Percentiles rank a stretch among this genome's conserved stretches.
phyloP scores from a whole-genome alignment of 2,329 filamentous ascomycete species.

The Penicillium freii region DNA sequence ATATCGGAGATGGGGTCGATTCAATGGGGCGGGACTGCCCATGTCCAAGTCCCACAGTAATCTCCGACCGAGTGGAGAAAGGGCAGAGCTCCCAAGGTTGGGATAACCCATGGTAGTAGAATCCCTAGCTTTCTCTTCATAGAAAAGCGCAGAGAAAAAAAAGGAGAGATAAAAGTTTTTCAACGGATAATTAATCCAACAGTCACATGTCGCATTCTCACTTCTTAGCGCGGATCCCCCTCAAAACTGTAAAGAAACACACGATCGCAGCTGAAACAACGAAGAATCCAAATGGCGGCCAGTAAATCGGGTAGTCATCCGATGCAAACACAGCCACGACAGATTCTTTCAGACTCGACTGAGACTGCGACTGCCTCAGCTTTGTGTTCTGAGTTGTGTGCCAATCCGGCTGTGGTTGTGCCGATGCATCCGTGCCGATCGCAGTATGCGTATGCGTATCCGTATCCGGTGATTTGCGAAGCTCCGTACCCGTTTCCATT shows the following conservation, averaged over 20 bases:
- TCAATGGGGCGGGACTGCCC: not conserved
- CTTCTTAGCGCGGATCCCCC: slow-evolving; percentile 1
- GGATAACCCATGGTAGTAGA: not conserved
- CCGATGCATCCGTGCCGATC: slow-evolving; percentile 16
- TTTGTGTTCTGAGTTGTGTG: not conserved
- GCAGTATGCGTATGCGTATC: slow-evolving; percentile 11
- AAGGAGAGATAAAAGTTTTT: not conserved
- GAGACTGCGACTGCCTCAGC: not conserved
- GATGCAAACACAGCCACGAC: not conserved
- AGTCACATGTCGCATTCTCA: not conserved
- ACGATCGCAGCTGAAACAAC: slow-evolving; percentile 2
- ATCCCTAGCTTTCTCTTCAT: not conserved
- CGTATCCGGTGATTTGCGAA: slow-evolving; percentile 11
- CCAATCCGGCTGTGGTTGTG: not conserved
- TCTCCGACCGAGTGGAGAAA: not conserved
- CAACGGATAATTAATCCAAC: not conserved
- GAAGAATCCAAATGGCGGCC: slow-evolving; percentile 7
- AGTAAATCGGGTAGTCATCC: not conserved
- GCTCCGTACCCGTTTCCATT: not conserved
- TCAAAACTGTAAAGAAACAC: slow-evolving; percentile 10
- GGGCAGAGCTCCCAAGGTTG: not conserved
- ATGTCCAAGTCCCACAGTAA: not conserved
- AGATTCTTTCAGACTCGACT: not conserved
- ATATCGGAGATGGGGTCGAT: not conserved
- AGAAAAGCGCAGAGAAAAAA: not conserved